Conservation (phyloP, 1,284 basidiomycete species). For the Trametes polyzona region DNA sequence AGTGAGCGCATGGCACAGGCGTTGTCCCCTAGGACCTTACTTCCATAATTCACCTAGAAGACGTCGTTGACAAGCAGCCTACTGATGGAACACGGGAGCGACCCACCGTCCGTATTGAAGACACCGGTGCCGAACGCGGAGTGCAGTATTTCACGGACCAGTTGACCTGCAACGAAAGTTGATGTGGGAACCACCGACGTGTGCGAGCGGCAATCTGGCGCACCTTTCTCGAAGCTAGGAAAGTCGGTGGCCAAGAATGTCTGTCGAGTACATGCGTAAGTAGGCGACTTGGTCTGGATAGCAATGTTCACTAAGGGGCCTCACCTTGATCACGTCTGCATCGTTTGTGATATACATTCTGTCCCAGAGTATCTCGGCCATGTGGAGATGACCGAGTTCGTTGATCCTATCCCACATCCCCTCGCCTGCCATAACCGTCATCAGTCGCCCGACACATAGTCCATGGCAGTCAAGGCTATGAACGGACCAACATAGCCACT, state of each 20-base stretch:
- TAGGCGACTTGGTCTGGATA: background rate
- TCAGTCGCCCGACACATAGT: background rate
- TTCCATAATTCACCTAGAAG: conserved; percentile 34
- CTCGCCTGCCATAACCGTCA: conserved; percentile 21
- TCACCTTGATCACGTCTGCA: conserved; percentile 30
- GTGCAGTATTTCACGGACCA: background rate
- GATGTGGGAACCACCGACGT: background rate
- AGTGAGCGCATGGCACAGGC: conserved; percentile 33
- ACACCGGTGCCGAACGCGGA: conserved; percentile 2
- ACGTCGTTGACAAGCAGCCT: background rate
- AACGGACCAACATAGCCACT: conserved; percentile 25
- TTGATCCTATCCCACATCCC: conserved; percentile 21
- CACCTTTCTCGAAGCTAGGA: conserved; percentile 29
- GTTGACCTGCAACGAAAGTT: background rate
- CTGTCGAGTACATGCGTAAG: conserved; percentile 1
- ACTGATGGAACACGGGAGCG: background rate
- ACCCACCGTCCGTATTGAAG: conserved; percentile 12
- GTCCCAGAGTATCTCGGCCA: conserved; percentile 26
- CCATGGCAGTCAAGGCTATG: no score
- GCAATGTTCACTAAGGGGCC: background rate
- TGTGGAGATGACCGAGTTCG: conserved; percentile 21
- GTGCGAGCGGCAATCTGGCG: background rate
- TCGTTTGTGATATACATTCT: conserved; percentile 25
- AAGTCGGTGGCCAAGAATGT: conserved; percentile 31
- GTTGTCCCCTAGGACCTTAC: conserved; percentile 24